Conservation (phyloP, 345 rosid genomes). For the Eucalyptus erythrocorys region DNA sequence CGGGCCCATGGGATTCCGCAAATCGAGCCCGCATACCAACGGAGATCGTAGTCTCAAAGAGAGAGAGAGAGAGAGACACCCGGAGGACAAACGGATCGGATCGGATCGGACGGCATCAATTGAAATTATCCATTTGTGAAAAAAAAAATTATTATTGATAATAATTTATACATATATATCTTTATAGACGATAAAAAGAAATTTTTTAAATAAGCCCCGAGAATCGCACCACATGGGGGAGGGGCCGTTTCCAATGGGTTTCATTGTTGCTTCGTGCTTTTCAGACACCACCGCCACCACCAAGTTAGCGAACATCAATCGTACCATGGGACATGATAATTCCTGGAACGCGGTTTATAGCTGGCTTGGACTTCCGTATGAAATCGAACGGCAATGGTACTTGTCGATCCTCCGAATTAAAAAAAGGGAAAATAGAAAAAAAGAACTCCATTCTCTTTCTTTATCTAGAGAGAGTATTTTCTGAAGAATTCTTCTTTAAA, state of each 20-base stretch:
- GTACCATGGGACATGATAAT: neutral
- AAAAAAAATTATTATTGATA: neutral
- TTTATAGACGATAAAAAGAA: fast-evolving
- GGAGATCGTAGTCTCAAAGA: neutral
- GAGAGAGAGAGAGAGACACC: neutral
- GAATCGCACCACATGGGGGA: neutral
- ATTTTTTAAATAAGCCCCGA: neutral
- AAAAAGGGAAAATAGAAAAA: neutral
- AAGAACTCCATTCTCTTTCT: neutral
- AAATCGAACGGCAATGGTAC: neutral
- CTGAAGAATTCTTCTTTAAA: neutral
- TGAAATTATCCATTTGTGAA: neutral
- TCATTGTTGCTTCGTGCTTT: neutral
- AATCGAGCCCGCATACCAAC: neutral
- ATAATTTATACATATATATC: neutral
- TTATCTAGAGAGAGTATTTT: neutral
- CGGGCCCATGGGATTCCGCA: neutral
- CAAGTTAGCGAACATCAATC: neutral
- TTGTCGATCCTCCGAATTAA: neutral
- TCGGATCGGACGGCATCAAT: neutral
- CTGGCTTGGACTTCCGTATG: neutral
- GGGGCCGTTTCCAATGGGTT: neutral
- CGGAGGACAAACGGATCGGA: neutral
- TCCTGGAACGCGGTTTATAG: neutral
- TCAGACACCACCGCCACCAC: neutral